Evolutionary conservation across 495 filamentous ascomycete species (phyloP), one percentile per base, ranked within the genome.

Genomic region (Penicillium egyptiacum): DNA sequence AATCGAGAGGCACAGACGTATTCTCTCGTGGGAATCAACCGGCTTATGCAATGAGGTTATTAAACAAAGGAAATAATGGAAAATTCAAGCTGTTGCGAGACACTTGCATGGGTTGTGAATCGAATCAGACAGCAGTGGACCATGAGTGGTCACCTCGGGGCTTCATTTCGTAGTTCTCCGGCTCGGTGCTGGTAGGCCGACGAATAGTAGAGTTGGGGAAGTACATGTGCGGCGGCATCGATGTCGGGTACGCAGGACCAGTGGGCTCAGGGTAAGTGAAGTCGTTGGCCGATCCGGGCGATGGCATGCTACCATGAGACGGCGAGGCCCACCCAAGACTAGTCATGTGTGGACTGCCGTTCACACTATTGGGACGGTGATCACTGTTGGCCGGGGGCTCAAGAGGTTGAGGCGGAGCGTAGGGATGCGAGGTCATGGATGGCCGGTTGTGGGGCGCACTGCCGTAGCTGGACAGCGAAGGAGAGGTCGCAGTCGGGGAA

Each of bases 351-450:
- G 88, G 88, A 55, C 87, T 91, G 9, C 86, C 86, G 40, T 65
- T 79, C 6, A 80, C 84, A 62, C 87, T 91, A 60, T 83, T 86
- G 2, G 82, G 79, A 31, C 81, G 79, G 46, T 87, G 85, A 59
- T 92, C 89, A 30, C 83, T 83, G 65, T 90, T 90, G 33, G 91
- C 79, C 43, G 88, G 92, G 22, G 94, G 93, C 68, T 98, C 94
- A 6, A 98, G 81, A 31, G 91, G 89, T 37, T 88, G 85, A 0
- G 94, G 93, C 8, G 90, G 90, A 23, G 83, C 88, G 66, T 92
- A 96, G 0, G 92, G 92, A 72, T 96, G 91, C 19, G 92, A 96
- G 62, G 84, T 93, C 85, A 80, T 82, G 56, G 69, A 88, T 59
- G 69, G 90, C 66, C 74, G 87, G 70, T 61, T 81, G 74, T 69